phyloP scores from a whole-genome alignment of 2,329 filamentous ascomycete species.

The Fusarium sulawesiense region DNA sequence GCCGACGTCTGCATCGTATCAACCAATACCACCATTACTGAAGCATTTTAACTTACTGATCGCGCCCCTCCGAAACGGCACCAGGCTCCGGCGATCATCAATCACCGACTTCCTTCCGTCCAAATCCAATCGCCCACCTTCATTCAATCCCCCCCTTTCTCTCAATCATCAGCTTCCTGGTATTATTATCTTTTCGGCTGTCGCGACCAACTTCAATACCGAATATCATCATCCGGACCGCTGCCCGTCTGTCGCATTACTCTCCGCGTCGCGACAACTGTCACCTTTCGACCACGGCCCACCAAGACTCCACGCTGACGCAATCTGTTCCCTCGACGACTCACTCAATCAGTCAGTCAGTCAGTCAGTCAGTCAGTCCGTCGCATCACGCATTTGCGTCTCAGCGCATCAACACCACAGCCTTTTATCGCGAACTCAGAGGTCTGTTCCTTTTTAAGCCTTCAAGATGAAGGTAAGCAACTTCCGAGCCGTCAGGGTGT shows the following conservation, averaged over 20 bases:
- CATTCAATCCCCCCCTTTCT: slow-evolving; percentile 11
- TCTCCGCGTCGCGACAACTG: slow-evolving; percentile 34
- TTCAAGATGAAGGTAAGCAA: slow-evolving; percentile 55
- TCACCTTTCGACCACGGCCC: slow-evolving; percentile 37
- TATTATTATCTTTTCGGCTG: slow-evolving; percentile 20
- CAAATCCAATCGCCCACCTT: slow-evolving; percentile 9
- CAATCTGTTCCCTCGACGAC: slow-evolving; percentile 42
- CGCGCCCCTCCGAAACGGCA: slow-evolving; percentile 34
- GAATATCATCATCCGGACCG: not conserved
- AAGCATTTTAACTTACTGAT: slow-evolving; percentile 15
- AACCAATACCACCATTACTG: not conserved
- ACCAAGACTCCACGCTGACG: slow-evolving; percentile 48
- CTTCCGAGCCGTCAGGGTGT: not conserved
- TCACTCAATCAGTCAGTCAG: slow-evolving; percentile 28
- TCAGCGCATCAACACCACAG: slow-evolving; percentile 17
- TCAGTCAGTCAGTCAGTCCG: slow-evolving; percentile 25
- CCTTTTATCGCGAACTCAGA: slow-evolving; percentile 4
- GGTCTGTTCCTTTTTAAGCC: slow-evolving; percentile 5
- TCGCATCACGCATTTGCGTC: slow-evolving; percentile 26
- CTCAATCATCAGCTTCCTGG: slow-evolving; percentile 18
- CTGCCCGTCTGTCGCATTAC: slow-evolving; percentile 19
- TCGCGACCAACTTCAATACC: slow-evolving; percentile 19
- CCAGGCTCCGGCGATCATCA: slow-evolving; percentile 40
- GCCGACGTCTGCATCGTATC: not conserved
- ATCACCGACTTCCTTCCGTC: slow-evolving; percentile 26